Percentiles rank a stretch among this genome's conserved stretches.
phyloP scores from a whole-genome alignment of 352 stramenopile species.

The Aphanomyces invadans region DNA sequence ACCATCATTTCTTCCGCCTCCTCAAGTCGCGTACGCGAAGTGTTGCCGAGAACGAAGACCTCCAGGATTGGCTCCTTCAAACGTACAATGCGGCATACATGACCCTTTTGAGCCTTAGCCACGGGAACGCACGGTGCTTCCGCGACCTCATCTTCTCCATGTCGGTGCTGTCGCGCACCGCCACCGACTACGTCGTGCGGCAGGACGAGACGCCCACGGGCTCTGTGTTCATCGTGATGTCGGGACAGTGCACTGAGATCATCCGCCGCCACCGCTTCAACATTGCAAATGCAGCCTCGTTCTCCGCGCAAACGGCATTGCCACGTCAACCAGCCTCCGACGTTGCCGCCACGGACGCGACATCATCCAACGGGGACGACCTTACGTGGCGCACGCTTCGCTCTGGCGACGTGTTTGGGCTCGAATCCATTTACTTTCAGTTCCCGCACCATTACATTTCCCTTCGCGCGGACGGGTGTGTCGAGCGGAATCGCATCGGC shows the following conservation, averaged over 20 bases:
- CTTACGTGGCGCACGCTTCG: conserved; percentile 27
- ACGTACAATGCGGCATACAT: neutral
- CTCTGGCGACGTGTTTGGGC: conserved; percentile 38
- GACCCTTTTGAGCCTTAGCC: neutral
- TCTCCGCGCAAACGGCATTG: no score
- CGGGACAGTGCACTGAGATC: conserved; percentile 26
- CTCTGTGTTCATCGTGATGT: conserved; percentile 33
- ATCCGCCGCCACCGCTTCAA: conserved; percentile 15
- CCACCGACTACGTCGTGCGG: conserved; percentile 26
- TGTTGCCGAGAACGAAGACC: conserved; percentile 7
- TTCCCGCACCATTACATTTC: conserved; percentile 35
- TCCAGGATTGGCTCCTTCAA: neutral
- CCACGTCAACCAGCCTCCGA: no score
- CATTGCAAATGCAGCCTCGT: no score
- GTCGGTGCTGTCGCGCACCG: conserved; percentile 24
- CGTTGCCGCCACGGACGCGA: no score
- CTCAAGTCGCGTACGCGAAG: neutral
- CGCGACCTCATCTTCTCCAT: neutral
- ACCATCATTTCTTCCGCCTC: neutral
- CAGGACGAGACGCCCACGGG: conserved; percentile 30
- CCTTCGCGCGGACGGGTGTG: conserved; percentile 33
- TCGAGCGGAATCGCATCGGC: conserved; percentile 43
- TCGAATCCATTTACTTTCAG: conserved; percentile 39
- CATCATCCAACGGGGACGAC: neutral
- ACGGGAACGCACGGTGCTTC: neutral